These are phyloP conservation scores for Lolium perenne DNA, from an alignment of 176 grass and related monocot species.

Conservation along the genomic window DNA sequence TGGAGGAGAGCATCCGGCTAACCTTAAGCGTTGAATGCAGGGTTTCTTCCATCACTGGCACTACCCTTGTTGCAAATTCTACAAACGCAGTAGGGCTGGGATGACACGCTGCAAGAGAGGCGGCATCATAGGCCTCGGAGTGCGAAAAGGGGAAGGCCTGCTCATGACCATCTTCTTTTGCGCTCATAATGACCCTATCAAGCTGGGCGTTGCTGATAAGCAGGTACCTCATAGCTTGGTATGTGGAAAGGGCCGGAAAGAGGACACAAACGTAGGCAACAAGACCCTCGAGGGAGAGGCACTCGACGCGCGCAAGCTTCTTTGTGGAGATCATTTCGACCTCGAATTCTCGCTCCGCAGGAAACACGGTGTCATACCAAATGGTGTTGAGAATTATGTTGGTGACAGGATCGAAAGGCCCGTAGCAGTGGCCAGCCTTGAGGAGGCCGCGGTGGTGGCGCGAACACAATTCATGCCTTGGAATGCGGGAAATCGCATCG, in stretches of 20 bases:
- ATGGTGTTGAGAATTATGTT: constrained; percentile 35
- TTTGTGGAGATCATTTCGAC: constrained; percentile 17
- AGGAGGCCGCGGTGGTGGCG: constrained; percentile 25
- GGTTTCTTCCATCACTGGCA: not conserved
- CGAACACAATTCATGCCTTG: not conserved
- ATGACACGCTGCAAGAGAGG: not conserved
- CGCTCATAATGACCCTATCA: not conserved
- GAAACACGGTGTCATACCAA: not conserved
- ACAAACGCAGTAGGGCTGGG: not conserved
- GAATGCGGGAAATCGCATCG: not conserved
- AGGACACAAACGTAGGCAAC: constrained; percentile 2
- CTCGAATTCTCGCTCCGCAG: not conserved
- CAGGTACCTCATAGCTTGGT: constrained; percentile 35
- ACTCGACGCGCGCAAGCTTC: not conserved
- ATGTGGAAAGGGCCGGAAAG: not conserved
- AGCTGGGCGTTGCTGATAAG: not conserved
- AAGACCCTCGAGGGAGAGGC: constrained; percentile 9
- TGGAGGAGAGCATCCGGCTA: not conserved
- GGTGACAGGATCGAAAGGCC: constrained; percentile 24
- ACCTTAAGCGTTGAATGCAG: not conserved
- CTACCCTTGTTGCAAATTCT: not conserved
- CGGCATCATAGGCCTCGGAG: not conserved
- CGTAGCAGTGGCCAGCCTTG: constrained; percentile 43
- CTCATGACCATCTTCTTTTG: constrained; percentile 7
- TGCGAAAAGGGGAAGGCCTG: not conserved